These are phyloP conservation scores for Kandelia obovata DNA, from an alignment of 345 rosid genomes.

Conservation along the genomic window DNA sequence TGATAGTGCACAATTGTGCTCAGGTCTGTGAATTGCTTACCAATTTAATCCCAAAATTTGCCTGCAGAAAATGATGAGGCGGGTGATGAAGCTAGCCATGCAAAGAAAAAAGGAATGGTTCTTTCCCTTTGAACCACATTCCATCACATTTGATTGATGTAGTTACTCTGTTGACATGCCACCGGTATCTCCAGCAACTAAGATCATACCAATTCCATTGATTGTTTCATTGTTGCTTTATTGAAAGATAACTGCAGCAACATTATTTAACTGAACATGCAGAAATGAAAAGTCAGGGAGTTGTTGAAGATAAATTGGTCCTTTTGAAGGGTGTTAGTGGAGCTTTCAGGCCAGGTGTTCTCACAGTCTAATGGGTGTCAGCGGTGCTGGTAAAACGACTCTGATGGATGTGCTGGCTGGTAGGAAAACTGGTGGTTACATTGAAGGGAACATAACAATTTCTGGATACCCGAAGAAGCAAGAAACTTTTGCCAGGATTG, in stretches of 20 bases:
- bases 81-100: conserved; percentile 5
- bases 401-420: conserved; percentile 90
- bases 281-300: conserved; percentile 61
- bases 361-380: conserved; percentile 75
- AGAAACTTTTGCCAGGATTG: conserved; percentile 76
- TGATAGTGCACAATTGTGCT: neutral
- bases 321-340: conserved; percentile 74
- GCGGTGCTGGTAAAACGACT: conserved; percentile 87
- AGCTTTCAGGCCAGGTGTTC: conserved; percentile 82
- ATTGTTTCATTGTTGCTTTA: too few relatives aligned
- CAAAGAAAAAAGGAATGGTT: conserved; percentile 50
- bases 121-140: conserved; percentile 69
- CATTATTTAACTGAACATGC: conserved; percentile 9
- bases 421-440: conserved; percentile 75
- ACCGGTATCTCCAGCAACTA: conserved; percentile 34
- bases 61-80: conserved; percentile 11
- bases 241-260: neutral
- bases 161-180: conserved; percentile 73
- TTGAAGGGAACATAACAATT: conserved; percentile 58
- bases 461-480: conserved; percentile 79
- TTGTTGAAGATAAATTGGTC: conserved; percentile 53
- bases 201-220: neutral
- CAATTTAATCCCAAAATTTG: neutral
- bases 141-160: conserved; percentile 54
- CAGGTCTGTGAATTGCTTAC: neutral